Base-by-base conservation (phyloP, 306 rosid species). In the Rubus parviflorus region DNA sequence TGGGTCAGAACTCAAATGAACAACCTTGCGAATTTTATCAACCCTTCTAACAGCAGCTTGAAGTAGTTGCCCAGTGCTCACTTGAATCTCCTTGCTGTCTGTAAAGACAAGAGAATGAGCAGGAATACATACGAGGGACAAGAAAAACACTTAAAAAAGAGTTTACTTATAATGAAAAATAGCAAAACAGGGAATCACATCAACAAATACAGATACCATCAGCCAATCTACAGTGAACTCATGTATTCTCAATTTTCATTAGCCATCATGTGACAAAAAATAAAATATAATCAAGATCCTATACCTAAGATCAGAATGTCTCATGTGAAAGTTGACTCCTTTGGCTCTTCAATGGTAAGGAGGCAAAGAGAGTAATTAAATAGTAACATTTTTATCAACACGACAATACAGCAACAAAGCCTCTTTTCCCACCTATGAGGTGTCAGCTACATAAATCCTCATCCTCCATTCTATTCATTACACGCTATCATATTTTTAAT, bases 1-100 rank as follows among this genome's bases (percentile, higher is more conserved):
- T 22, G 85, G 85, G 81, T 89, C 92, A 66, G 89, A 82, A 86
- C 85, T 91, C 78, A 92, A 52, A 84, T 90, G 83, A 74, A 95
- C 88, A 82, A 95, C 96, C 82, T 87, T 88, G 73, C 91, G 94
- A 78, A 67, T 81, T 87, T 87, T 95, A 77, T 95, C 99, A 46
- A 92, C 64, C 72, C 85, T 92, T 86, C 76, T 86, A 75, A 95
- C 97, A 77, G 89, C 83, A 23, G 96, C 97, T 75, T 89, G 97
- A 58, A 92, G 80, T 85, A 87, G 91, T 68, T 95, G 88, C 68
- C 97, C 97, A 70, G 80, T 67, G 72, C 87, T 85, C 57, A 92
- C 64, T 72, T 84, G 88, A 66, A 78, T 69, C 19, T 75, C 86
- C 48, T 8, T 35, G 62, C 77, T 61, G 68, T 82, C 92, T 92